A percentile compares a stretch with the other conserved stretches of the same genome.
Evolutionary conservation across 2,329 filamentous ascomycete genomes (phyloP).

Genomic region (Clarireedia homoeocarpa): DNA sequence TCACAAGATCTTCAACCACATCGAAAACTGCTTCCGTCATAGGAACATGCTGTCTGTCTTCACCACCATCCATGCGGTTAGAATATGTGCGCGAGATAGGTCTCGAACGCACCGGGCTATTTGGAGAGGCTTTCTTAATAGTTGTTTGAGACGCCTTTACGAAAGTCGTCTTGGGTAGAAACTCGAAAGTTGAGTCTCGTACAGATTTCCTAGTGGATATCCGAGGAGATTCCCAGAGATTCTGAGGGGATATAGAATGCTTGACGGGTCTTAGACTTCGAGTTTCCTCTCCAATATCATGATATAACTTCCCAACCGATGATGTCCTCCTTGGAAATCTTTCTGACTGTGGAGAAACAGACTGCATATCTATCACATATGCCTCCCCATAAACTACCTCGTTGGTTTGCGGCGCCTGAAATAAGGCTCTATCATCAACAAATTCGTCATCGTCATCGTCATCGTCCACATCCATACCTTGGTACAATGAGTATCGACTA

Average conservation of each 20-base stretch:
- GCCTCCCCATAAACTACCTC: conserved; percentile 24
- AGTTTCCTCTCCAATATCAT: neutral
- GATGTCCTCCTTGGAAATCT: conserved; percentile 11
- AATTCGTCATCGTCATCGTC: conserved; percentile 14
- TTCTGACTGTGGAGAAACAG: conserved; percentile 10
- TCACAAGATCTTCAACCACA: conserved; percentile 47
- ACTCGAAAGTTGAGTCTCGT: conserved; percentile 10
- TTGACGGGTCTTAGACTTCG: conserved; percentile 6
- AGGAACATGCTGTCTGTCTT: conserved; percentile 13
- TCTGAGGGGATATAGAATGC: conserved; percentile 12
- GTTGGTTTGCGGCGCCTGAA: conserved; percentile 14
- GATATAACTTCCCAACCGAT: conserved; percentile 15
- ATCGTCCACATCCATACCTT: neutral
- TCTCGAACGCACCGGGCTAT: neutral
- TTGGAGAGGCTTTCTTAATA: conserved; percentile 24
- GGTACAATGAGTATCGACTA: neutral
- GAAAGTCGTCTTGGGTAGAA: conserved; percentile 24
- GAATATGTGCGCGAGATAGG: conserved; percentile 26
- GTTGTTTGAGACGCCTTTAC: conserved; percentile 27
- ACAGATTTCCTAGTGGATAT: neutral
- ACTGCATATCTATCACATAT: conserved; percentile 25
- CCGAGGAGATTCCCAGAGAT: conserved; percentile 5
- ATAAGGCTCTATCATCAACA: conserved; percentile 8
- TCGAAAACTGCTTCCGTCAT: conserved; percentile 39
- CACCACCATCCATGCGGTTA: conserved; percentile 35